A percentile compares a stretch with the other conserved stretches of the same genome.
Conservation (phyloP, 192 early-diverging fungal species). For the Umbelopsis vinacea region DNA sequence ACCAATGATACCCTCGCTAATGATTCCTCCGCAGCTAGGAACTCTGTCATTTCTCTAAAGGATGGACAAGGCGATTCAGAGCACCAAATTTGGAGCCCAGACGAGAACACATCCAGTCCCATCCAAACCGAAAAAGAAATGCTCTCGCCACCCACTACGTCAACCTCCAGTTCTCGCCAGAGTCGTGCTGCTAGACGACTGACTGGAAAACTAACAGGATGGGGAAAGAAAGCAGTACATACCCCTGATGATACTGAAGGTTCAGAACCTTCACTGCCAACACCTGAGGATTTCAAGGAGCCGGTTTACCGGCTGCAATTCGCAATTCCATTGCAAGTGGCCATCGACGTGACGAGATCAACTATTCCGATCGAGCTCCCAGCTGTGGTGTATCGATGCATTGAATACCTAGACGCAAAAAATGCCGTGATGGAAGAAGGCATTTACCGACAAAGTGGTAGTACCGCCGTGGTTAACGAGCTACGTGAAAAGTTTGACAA, state of each 20-base stretch:
- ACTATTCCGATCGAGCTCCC: constrained; percentile 83
- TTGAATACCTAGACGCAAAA: constrained; percentile 93
- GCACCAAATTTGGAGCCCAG: constrained; percentile 9
- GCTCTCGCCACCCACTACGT: not conserved
- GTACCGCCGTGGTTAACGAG: constrained; percentile 67
- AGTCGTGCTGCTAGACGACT: not conserved
- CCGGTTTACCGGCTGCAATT: constrained; percentile 50
- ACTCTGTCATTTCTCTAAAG: not conserved
- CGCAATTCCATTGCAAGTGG: constrained; percentile 85
- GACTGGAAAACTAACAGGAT: not conserved
- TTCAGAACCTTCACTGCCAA: constrained; percentile 1
- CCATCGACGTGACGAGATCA: constrained; percentile 69
- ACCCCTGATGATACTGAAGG: constrained; percentile 28
- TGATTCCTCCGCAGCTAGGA: not conserved
- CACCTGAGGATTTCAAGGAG: constrained; percentile 4
- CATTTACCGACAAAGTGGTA: constrained; percentile 91
- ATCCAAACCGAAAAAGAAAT: not conserved
- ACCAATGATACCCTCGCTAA: not conserved
- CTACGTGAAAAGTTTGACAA: constrained; percentile 82
- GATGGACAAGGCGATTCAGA: not conserved
- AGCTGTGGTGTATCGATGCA: constrained; percentile 91
- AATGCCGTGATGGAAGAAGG: constrained; percentile 92
- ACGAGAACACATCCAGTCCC: not conserved
- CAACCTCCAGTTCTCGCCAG: not conserved
- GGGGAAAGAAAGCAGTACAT: not conserved